Percentiles rank a stretch among this genome's conserved stretches.
phyloP scores from a whole-genome alignment of 768 basidiomycete species.

The Calvatia gigantea region DNA sequence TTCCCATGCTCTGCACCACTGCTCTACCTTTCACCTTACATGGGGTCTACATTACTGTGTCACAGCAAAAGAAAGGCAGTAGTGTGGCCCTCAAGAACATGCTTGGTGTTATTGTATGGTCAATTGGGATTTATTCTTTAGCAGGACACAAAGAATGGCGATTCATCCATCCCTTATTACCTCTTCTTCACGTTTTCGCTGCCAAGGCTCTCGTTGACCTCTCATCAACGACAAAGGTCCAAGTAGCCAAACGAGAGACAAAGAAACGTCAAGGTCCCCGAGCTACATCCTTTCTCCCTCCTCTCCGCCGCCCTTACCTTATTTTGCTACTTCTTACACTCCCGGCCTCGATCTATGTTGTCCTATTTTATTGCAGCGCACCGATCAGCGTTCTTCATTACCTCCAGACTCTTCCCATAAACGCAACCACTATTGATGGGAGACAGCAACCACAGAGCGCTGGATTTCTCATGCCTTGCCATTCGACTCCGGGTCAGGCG shows the following conservation, averaged over 20 bases:
- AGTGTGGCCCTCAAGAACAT: slow-evolving; percentile 38
- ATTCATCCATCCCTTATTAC: slow-evolving; percentile 89
- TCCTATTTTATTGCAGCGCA: slow-evolving; percentile 74
- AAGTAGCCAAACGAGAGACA: background rate
- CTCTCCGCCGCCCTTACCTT: slow-evolving; percentile 33
- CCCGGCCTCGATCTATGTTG: slow-evolving; percentile 63
- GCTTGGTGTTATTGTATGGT: slow-evolving; percentile 54
- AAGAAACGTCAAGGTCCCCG: background rate
- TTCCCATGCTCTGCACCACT: slow-evolving; percentile 79
- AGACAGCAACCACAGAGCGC: slow-evolving; percentile 32
- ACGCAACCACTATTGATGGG: slow-evolving; percentile 35
- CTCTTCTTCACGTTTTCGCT: slow-evolving; percentile 77
- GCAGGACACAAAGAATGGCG: slow-evolving; percentile 97
- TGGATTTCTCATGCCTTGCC: slow-evolving; percentile 93
- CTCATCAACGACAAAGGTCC: slow-evolving; percentile 17
- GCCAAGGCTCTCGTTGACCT: slow-evolving; percentile 64
- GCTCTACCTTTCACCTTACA: slow-evolving; percentile 69
- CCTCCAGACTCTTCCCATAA: slow-evolving; percentile 50
- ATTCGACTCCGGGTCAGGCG: slow-evolving; percentile 91
- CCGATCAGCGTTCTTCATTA: slow-evolving; percentile 76
- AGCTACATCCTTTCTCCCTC: slow-evolving; percentile 17
- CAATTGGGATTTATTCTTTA: slow-evolving; percentile 66
- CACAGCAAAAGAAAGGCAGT: slow-evolving; percentile 16
- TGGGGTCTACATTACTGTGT: slow-evolving; percentile 43
- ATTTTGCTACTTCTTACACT: slow-evolving; percentile 48